These are phyloP conservation scores for Backusella tarrabulga DNA, from an alignment of 192 early-diverging fungal genomes.

Conservation along the genomic window DNA sequence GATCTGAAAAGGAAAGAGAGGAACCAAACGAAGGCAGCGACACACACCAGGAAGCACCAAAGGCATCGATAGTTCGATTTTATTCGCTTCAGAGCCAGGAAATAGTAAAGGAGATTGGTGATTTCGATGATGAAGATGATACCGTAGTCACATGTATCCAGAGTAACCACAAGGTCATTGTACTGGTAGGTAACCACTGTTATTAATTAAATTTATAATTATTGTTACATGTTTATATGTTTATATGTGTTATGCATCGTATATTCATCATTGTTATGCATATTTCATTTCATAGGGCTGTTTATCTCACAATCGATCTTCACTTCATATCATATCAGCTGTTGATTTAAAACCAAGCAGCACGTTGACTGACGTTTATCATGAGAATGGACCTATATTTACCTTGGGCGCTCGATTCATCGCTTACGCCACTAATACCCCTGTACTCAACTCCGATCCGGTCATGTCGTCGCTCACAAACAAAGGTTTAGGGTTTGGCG, in stretches of 20 bases:
- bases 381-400: conserved; percentile 45
- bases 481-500: conserved; percentile 19
- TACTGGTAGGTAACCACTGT: conserved; percentile 50
- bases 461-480: conserved; percentile 1
- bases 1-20: conserved; percentile 7
- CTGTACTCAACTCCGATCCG: conserved; percentile 30
- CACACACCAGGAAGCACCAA: neutral
- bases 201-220: neutral
- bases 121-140: conserved; percentile 38
- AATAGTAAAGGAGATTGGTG: conserved; percentile 46
- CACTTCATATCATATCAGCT: conserved; percentile 52
- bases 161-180: conserved; percentile 58
- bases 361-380: conserved; percentile 51
- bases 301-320: conserved; percentile 17
- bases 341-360: conserved; percentile 38
- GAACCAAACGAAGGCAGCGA: neutral
- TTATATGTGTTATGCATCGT: neutral
- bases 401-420: conserved; percentile 64
- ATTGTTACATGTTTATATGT: neutral
- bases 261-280: neutral
- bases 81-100: conserved; percentile 59
- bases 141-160: conserved; percentile 46
- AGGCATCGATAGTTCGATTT: conserved; percentile 33
- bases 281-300: conserved; percentile 2
- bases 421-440: conserved; percentile 64